Base-by-base conservation (phyloP, 257 asterid species). In the Cruciata laevipes region DNA sequence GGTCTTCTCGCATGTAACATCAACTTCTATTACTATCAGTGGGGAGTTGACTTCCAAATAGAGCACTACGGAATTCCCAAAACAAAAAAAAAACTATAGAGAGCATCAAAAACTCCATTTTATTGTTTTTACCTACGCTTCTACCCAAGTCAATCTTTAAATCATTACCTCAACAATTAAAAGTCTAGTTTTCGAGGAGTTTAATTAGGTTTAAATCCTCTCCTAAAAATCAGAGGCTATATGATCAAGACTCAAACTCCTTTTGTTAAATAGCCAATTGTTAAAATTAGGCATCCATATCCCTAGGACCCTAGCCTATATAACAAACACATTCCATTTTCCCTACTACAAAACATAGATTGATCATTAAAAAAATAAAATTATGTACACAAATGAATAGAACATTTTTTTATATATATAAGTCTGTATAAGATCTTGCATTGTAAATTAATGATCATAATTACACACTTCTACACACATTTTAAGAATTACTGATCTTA, bases 41-140 rank as follows among this genome's bases (percentile, higher is more conserved):
- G 64, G 73, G 66, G 75, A 63, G 86, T 85, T 85, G 90, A 85
- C 90, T 84, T 74, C 66, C 2, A 63, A 77, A 75, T 73, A 78
- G 79, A 58, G 76, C 60, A 66, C 79, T 61, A 66, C 60, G 60
- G 57, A 42, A 44, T 63, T 30, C 69, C 47, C 37, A 70, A 58
- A 51, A 68, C 61, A 64, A 68, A 68, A 51, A 68, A 65, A 64
- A 68, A 68, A 37, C 31, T 61, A 61, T 37, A 37, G 40, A 2
- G 11, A 7, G 51, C 61, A 14, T 44, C 61, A 57, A 51, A 64
- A 62, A 61, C 44, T 32, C 25, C 24, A 32, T 62, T 31, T 62
- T 16, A 14, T 16, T 47, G 55, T 47, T 47, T 47, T 47, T 3
- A 4, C 20, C 64, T 25, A 59, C 24, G 47, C 30, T 52, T 51